Base-by-base conservation (phyloP, 2,329 filamentous ascomycete genomes). In the Aspergillus neotritici region DNA sequence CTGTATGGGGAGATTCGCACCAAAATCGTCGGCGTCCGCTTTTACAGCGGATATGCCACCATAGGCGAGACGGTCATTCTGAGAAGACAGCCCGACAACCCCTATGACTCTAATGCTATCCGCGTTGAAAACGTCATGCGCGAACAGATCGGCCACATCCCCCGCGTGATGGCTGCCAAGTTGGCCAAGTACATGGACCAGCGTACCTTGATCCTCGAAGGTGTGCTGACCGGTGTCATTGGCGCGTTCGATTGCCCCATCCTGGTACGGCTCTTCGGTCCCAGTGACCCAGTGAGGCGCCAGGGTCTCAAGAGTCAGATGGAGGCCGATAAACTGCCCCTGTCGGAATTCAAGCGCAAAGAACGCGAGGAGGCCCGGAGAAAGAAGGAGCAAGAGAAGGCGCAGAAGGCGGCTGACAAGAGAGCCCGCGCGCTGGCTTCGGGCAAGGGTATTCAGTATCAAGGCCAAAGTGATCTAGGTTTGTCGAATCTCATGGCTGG, bases 91-190 rank as follows among this genome's bases (percentile, higher is more conserved):
- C 82, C 84, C 2, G 57, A 64, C 1, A 91, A 91, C 56, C 71
- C 67, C 52, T 86, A 84, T 58, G 86, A 93, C 58, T 50, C 53
- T 5, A 93, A 93, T 65, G 87, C 87, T 0, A 87, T 94, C 44
- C 78, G 80, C 4, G 79, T 94, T 1, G 76, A 86, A 55, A 94
- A 93, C 62, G 86, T 90, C 11, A 77, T 85, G 57, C 77, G 80
- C 12, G 62, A 65, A 6, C 87, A 94, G 56, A 86, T 94, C 54
- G 88, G 88, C 1, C 87, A 94, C 64, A 72, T 94, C 32, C 84
- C 86, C 5, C 73, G 79, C 10, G 72, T 67, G 1, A 58, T 87
- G 15, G 87, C 82, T 1, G 68, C 73, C n/a, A 91, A 86, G 63
- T 68, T 95, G 41, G 81, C 86, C 0, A 78, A 76, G 2, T 88